Evolutionary conservation across 176 grass and related monocot species (phyloP), one percentile per base, ranked within the genome.

Genomic region (Triticum timopheevii): DNA sequence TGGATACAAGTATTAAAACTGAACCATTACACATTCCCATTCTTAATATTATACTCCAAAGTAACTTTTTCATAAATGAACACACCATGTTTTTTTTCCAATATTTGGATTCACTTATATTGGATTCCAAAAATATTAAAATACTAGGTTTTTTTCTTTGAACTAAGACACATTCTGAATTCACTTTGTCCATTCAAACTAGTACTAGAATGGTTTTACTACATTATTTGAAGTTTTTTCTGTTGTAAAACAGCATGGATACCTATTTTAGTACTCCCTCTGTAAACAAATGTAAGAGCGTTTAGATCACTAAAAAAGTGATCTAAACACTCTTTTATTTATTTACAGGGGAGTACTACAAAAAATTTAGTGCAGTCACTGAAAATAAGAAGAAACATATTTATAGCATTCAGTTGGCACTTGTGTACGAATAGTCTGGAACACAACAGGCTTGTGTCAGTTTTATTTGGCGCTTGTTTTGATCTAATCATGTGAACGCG

Each of bases 1-100:
- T 73, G 92, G 92, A 82, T 94, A 91, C 23, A 86, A 80, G 92
- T 94, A 85, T 44, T 58, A 16, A 61, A 75, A 69, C 85, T 80
- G 65, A 87, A 62, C 11, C 58, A 31, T 80, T 40, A 39, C 36
- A 28, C 8, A 28, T 73, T 71, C 39, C 19, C 1, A 35, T 22
- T 73, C 75, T 19, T 80, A 65, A 33, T 42, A 65, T 40, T 12
- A 80, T 42, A 80, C 30, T 72, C 50, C 39, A 42, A 42, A 42
- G 39, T 42, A 42, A 10, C 3, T 42, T 39, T 39, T 65, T 73
- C 8, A 54, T 63, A 84, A 54, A 80, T 89, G n/a, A 61, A 79
- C 69, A 44, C 28, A 70, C 49, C 25, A 49, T 13, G 20, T 10
- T 78, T 33, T 17, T 20, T 79, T 25, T 3, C 0, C 49, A 13